Base-by-base conservation (phyloP, 2,329 filamentous ascomycete species). In the Lasiodiplodia gonubiensis region DNA sequence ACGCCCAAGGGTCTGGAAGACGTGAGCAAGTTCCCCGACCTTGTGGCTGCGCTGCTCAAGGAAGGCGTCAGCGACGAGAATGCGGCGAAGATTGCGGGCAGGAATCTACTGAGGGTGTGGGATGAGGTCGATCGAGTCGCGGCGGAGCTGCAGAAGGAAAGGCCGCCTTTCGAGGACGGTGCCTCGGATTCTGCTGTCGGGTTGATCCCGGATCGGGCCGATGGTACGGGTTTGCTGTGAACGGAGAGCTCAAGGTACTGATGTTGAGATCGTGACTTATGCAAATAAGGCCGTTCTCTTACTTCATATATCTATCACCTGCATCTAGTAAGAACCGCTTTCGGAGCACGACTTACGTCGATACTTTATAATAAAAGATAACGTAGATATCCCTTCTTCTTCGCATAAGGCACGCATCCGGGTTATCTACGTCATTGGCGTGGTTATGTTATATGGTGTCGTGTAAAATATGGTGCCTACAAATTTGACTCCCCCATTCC, bases 41-140 rank as follows among this genome's bases (percentile, higher is more conserved):
- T 97, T 53, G 86, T 97, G 10, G 88, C 87, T 3, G 91, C 93
- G 78, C 79, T 97, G 68, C 80, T 97, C 70, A 83, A 83, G 59
- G 85, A 89, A 49, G 93, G 92, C 0, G 85, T 97, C 4, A 91
- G 87, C 49, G 91, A 95, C 69, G 79, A 83, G 35, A 89, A 97
- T 77, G 90, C 87, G 1, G 86, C 82, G 21, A 93, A 93, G 78
- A 82, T 97, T 11, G 90, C 89, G 0, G 94, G 94, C 0, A 86
- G 89, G 3, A 97, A 97, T 76, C 70, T 97, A 2, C 78, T 97
- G 67, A 87, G 94, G 23, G 93, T 97, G 6, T 97, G 93, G 94
- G 85, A 81, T 67, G 90, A 91, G 33, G 92, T 90, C 1, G 94
- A 97, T 70, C 81, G 79, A 27, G 89, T 96, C 48, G 90, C 92